phyloP scores from a whole-genome alignment of 176 grass and related monocot species.

The Triticum dicoccoides region DNA sequence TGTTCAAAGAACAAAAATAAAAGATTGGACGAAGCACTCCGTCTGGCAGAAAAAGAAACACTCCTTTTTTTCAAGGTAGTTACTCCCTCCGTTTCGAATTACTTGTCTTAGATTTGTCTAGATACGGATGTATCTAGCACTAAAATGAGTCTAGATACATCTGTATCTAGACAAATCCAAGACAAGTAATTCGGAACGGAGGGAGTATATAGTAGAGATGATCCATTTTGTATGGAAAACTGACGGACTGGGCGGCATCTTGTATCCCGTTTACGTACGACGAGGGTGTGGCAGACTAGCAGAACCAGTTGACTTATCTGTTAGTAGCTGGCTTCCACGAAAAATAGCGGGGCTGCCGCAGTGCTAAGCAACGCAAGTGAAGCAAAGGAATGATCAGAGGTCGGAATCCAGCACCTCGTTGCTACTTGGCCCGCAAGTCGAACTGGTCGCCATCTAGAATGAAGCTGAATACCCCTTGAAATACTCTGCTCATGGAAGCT shows the following conservation, averaged over 20 bases:
- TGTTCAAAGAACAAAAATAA: too few relatives aligned
- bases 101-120: too few relatives aligned
- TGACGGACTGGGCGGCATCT: not conserved
- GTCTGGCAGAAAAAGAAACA: too few relatives aligned
- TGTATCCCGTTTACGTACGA: not conserved
- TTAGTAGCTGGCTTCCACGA: slow-evolving; percentile 13
- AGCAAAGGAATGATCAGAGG: not conserved
- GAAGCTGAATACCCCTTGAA: not conserved
- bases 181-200: too few relatives aligned
- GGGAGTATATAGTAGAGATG: too few relatives aligned
- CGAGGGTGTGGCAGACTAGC: not conserved
- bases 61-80: too few relatives aligned
- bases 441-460: slow-evolving; percentile 36
- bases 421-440: slow-evolving; percentile 30
- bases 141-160: too few relatives aligned
- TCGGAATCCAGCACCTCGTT: not conserved
- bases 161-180: too few relatives aligned
- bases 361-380: not conserved
- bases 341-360: not conserved
- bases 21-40: too few relatives aligned
- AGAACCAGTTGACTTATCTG: not conserved
- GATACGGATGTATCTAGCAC: too few relatives aligned
- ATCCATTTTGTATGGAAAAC: too few relatives aligned
- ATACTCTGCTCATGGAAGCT: not conserved
- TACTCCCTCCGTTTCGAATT: too few relatives aligned